Evolutionary conservation across 257 asterid genomes (phyloP), one percentile per base, ranked within the genome.

Genomic region (Ocimum tenuiflorum): DNA sequence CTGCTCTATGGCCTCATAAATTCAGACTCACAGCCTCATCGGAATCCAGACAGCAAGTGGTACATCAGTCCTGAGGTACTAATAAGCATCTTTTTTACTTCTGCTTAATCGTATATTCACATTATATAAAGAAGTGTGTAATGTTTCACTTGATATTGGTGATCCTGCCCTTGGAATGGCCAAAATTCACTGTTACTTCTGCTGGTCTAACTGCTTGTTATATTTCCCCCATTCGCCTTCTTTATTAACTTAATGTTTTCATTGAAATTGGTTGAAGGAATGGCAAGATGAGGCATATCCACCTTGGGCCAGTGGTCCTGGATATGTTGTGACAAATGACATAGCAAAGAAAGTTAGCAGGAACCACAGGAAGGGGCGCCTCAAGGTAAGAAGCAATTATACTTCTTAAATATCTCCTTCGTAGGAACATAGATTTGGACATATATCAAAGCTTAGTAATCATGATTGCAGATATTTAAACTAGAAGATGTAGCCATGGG

Each of bases 401-500:
- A 38, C 52, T 20, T 29, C 35, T 41, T 10, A 41, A 12, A 11
- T 41, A 17, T 12, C 13, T 11, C 47, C n/a, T 43, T 3, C 0
- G 20, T 15, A 15, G 17, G 31, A 2, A n/a, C n/a, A 18, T 36
- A 20, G 15, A 36, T 38, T 38, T 27, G 7, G 18, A n/a, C 1
- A 56, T 24, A 24, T 71, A 24, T 48, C 15, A 59, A 60, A 29
- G 29, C 12, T 49, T 50, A 54, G 3, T 8, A 50, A 51, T 61
- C 5, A 20, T 24, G 8, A 19, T 10, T 57, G 60, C 91, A 94
- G 96, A 85, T 94, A 81, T 94, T 94, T 77, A 94, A 88, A 85
- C 95, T 94, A 33, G 99, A 94, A 82, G 97, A 94, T 8, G 96
- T 90, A 7, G 95, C 96, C 7, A 88, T 94, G 97, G 99, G 97